Percentiles rank a stretch among this genome's conserved stretches.
Conservation (phyloP, 176 grass and related monocot genomes). For the Lolium multiflorum region DNA sequence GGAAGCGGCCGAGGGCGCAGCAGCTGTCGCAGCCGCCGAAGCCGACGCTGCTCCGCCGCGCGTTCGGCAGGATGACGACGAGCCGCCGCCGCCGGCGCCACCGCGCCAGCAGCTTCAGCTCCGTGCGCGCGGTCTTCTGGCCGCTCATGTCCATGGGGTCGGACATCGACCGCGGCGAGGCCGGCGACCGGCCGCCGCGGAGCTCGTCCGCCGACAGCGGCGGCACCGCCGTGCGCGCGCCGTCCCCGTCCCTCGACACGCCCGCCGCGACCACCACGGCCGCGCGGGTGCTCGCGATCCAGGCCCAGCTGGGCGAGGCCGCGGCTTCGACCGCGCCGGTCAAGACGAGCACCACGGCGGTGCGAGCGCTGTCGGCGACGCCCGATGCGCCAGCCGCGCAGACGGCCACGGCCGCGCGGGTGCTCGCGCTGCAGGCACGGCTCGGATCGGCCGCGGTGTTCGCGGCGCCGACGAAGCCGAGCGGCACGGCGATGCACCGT, state of each 20-base stretch:
- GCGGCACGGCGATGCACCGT: background rate
- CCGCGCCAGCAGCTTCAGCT: conserved; percentile 60
- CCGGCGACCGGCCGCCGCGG: background rate
- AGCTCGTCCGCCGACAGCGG: conserved; percentile 4
- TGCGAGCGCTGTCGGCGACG: conserved; percentile 11
- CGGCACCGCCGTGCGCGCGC: background rate
- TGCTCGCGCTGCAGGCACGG: conserved; percentile 33
- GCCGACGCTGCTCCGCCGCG: conserved; percentile 47
- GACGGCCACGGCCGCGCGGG: conserved; percentile 10
- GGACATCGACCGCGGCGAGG: conserved; percentile 44
- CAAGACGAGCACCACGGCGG: background rate
- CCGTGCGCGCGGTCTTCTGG: conserved; percentile 79
- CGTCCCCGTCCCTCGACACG: conserved; percentile 39
- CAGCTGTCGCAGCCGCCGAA: conserved; percentile 29
- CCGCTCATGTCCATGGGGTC: conserved; percentile 76
- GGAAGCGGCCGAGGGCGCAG: conserved; percentile 35
- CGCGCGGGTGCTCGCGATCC: conserved; percentile 20
- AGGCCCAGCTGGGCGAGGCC: conserved; percentile 39
- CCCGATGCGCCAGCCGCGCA: background rate
- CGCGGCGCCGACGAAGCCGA: conserved; percentile 30
- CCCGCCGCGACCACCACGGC: conserved; percentile 11
- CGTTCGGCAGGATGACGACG: conserved; percentile 41
- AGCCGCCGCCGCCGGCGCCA: background rate
- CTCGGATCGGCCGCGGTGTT: conserved; percentile 23
- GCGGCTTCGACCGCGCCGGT: background rate